Evolutionary conservation across 129 eudicot species (phyloP).

Genomic region (Gnaphalium uliginosum): DNA sequence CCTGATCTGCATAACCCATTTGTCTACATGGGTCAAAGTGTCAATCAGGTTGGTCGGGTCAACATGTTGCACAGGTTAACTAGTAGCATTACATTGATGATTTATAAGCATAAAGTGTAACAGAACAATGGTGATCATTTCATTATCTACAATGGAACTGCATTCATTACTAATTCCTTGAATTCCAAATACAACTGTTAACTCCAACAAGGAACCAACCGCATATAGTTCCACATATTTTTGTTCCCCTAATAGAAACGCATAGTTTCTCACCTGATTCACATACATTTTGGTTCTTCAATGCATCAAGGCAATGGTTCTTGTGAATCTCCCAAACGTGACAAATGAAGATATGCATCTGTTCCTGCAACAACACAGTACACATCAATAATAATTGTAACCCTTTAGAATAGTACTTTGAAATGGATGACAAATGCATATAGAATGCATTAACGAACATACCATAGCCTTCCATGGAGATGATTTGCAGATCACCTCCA

Average conservation of each 20-base stretch:
- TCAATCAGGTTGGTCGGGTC: neutral
- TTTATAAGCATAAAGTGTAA: slow-evolving; percentile 5
- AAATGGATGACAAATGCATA: neutral
- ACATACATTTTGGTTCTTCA: neutral
- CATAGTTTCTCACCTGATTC: neutral
- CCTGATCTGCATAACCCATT: neutral
- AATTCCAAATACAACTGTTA: neutral
- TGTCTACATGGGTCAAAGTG: neutral
- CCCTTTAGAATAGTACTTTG: neutral
- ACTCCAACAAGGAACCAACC: neutral
- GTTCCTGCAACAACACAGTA: slow-evolving; percentile 55
- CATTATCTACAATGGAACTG: neutral
- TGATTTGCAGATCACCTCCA: slow-evolving; percentile 97
- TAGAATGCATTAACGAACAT: slow-evolving; percentile 17
- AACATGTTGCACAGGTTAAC: neutral
- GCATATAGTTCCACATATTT: neutral
- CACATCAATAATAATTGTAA: neutral
- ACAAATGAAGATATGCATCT: slow-evolving; percentile 93
- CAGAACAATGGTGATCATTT: neutral
- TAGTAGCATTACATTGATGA: too few species aligned
- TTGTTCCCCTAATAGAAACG: neutral
- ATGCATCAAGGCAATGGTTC: slow-evolving; percentile 72
- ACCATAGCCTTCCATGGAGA: slow-evolving; percentile 99
- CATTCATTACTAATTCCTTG: neutral
- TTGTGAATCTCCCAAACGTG: slow-evolving; percentile 94